phyloP scores from a whole-genome alignment of 805 yeast species.

The Candida broadrunensis region DNA sequence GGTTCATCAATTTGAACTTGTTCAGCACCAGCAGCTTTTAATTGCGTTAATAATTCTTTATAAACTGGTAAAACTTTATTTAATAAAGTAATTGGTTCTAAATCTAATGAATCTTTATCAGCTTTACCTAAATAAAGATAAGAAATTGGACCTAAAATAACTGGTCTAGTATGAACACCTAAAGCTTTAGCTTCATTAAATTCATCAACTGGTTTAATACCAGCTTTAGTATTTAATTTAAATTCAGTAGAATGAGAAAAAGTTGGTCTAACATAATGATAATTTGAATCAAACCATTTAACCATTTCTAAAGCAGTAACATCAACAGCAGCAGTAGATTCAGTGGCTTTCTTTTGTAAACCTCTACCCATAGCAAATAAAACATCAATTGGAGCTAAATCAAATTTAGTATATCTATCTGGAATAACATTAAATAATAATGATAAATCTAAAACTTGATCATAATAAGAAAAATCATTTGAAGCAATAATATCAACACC shows the following conservation, averaged over 20 bases:
- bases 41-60: slow-evolving; percentile 81
- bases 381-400: slow-evolving; percentile 85
- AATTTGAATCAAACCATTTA: slow-evolving; percentile 99
- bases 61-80: slow-evolving; percentile 91
- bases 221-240: slow-evolving; percentile 73
- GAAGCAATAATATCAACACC: slow-evolving; percentile 97
- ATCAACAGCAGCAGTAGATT: slow-evolving; percentile 83
- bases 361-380: slow-evolving; percentile 99
- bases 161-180: slow-evolving; percentile 98
- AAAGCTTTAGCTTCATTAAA: slow-evolving; percentile 95
- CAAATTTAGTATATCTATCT: slow-evolving; percentile 91
- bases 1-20: slow-evolving; percentile 98
- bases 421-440: slow-evolving; percentile 93
- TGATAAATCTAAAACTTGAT: slow-evolving; percentile 92
- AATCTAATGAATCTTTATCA: slow-evolving; percentile 94
- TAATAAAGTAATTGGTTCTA: slow-evolving; percentile 88
- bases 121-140: slow-evolving; percentile 95
- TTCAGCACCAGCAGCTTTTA: slow-evolving; percentile 92
- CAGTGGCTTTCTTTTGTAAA: slow-evolving; percentile 94
- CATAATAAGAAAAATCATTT: slow-evolving; percentile 97
- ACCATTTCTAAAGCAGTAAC: slow-evolving; percentile 99
- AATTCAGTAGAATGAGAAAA: slow-evolving; percentile 92
- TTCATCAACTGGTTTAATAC: slow-evolving; percentile 95
- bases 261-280: slow-evolving; percentile 99
- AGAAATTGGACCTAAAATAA: slow-evolving; percentile 93